These are phyloP conservation scores for Podaxis rugospora DNA, from an alignment of 768 basidiomycete species.

Conservation along the genomic window DNA sequence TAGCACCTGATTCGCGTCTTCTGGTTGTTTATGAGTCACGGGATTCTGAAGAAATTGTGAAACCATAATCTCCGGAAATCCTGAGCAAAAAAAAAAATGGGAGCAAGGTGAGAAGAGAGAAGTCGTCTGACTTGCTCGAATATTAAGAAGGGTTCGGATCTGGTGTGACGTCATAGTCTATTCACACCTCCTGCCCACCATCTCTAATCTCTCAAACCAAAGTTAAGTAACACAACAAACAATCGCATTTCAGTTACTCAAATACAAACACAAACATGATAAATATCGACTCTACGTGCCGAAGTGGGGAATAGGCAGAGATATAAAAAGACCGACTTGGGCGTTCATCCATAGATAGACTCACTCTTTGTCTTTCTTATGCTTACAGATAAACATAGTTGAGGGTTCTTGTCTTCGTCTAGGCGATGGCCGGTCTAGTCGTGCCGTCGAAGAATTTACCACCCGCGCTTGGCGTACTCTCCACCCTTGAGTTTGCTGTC, in stretches of 20 bases:
- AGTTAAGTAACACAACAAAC: background rate
- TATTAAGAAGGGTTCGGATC: background rate
- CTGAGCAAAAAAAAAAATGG: background rate
- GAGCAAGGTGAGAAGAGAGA: no score
- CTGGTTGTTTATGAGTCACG: background rate
- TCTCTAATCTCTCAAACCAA: background rate
- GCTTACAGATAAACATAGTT: background rate
- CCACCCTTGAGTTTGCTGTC: constrained; percentile 69
- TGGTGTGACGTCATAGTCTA: background rate
- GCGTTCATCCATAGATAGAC: background rate
- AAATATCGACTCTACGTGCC: background rate
- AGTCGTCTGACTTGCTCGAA: no score
- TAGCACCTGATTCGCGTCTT: constrained; percentile 24
- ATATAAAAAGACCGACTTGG: background rate
- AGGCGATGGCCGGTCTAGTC: background rate
- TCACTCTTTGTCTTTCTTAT: background rate
- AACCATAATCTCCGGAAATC: background rate
- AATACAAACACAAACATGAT: background rate
- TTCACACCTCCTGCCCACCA: background rate
- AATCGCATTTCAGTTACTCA: background rate
- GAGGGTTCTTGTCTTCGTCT: background rate
- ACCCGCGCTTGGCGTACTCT: constrained; percentile 61
- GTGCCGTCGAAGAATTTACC: constrained; percentile 32
- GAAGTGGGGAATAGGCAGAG: background rate
- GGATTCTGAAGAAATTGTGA: background rate